phyloP scores from a whole-genome alignment of 768 basidiomycete species.

The Kwoniella sp. region DNA sequence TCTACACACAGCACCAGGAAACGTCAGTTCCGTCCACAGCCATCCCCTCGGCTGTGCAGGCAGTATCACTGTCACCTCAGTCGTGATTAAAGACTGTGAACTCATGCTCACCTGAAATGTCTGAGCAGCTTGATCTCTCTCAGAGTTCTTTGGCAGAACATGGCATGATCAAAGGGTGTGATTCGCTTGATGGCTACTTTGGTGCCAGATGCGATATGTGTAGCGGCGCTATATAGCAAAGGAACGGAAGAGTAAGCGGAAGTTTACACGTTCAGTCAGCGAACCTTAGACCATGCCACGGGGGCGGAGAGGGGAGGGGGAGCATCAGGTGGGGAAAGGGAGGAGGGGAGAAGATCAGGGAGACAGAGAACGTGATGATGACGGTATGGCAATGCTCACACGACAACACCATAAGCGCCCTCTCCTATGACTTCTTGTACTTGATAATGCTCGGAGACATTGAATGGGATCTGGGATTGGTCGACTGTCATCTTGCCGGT shows the following conservation, averaged over 20 bases:
- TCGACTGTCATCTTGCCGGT: conserved; percentile 17
- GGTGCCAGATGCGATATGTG: conserved; percentile 73
- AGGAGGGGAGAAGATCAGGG: background rate
- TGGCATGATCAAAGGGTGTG: conserved; percentile 80
- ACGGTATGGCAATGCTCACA: conserved; percentile 37
- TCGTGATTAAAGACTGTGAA: too few species aligned
- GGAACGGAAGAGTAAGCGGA: background rate
- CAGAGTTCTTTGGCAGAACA: conserved; percentile 61
- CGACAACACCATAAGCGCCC: conserved; percentile 89
- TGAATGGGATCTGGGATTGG: conserved; percentile 32
- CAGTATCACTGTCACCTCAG: too few species aligned
- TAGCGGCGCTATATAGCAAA: conserved; percentile 67
- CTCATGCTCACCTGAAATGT: conserved; percentile 59
- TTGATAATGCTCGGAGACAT: conserved; percentile 61
- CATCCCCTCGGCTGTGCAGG: too few species aligned
- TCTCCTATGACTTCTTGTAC: conserved; percentile 86
- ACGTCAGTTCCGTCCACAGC: too few species aligned
- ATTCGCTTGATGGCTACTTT: conserved; percentile 97
- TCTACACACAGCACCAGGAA: conserved; percentile 55
- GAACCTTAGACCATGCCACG: too few species aligned
- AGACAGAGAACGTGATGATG: too few species aligned
- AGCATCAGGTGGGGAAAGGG: background rate
- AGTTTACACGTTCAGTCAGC: too few species aligned
- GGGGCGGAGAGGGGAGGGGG: too few species aligned
- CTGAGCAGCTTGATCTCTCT: conserved; percentile 90